A percentile compares a stretch with the other conserved stretches of the same genome.
Conservation (phyloP, 352 stramenopile genomes). For the Globisporangium nunn region DNA sequence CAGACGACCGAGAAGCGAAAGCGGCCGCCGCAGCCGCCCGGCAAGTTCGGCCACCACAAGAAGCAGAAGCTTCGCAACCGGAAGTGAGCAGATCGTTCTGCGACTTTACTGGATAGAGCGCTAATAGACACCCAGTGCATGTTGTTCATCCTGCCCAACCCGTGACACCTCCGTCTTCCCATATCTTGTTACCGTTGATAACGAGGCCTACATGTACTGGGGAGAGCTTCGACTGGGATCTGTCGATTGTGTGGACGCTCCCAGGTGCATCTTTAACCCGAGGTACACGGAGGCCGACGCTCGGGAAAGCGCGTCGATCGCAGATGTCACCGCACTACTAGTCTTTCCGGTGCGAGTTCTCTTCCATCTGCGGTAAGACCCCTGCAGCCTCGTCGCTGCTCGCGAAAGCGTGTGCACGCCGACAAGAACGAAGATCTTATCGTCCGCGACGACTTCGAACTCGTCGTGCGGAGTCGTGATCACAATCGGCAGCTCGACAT, state of each 20-base stretch:
- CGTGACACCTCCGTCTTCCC: neutral
- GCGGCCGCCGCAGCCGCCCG: conserved; percentile 12
- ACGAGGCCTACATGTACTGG: conserved; percentile 15
- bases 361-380: conserved; percentile 26
- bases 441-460: conserved; percentile 41
- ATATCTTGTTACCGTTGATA: conserved; percentile 18
- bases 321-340: neutral
- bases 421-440: conserved; percentile 68
- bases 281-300: conserved; percentile 33
- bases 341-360: neutral
- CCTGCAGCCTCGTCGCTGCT: conserved; percentile 50
- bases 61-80: conserved; percentile 13
- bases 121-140: conserved; percentile 6
- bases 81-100: conserved; percentile 1
- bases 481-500: conserved; percentile 62
- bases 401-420: conserved; percentile 67
- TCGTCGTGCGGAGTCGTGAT: conserved; percentile 56
- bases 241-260: neutral
- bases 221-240: conserved; percentile 12
- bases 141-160: neutral
- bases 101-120: neutral
- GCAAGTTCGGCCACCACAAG: conserved; percentile 19
- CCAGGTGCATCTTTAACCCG: neutral
- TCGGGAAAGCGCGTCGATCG: conserved; percentile 5
- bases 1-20: conserved; percentile 21